Conservation (phyloP, 805 yeast species). For the Metschnikowia chrysomelidarum region DNA sequence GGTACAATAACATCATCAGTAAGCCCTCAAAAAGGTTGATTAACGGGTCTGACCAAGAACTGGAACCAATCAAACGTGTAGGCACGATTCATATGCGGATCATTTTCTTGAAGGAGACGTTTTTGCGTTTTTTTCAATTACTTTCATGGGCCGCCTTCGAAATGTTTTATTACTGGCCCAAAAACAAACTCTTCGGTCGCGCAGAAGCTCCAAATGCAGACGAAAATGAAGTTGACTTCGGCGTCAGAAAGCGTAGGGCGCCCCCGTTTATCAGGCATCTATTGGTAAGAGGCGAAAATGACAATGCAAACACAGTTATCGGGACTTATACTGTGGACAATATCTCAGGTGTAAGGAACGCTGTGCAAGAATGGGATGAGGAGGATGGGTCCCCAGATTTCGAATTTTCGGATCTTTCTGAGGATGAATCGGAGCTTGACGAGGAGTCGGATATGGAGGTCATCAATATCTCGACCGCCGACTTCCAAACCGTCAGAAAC, state of each 20-base stretch:
- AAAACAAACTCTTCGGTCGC: background rate
- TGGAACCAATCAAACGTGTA: background rate
- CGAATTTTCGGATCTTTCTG: conserved; percentile 3
- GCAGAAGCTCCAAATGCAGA: background rate
- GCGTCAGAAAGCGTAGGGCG: conserved; percentile 11
- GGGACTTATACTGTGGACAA: no score
- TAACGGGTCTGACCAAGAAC: conserved; percentile 17
- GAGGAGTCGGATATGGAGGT: conserved; percentile 10
- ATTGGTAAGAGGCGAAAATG: conserved; percentile 2
- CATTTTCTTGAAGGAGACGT: conserved; percentile 21
- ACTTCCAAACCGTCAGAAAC: background rate
- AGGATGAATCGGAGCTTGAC: conserved; percentile 10
- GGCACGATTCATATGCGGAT: conserved; percentile 25
- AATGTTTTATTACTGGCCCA: conserved; percentile 3
- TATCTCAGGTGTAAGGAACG: background rate
- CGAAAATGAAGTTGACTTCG: conserved; percentile 7
- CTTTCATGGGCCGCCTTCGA: conserved; percentile 15
- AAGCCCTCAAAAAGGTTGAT: conserved; percentile 28
- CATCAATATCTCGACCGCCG: background rate
- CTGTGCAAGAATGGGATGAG: conserved; percentile 4
- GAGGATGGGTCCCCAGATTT: conserved; percentile 16
- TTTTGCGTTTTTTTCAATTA: conserved; percentile 22
- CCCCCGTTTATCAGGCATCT: conserved; percentile 29
- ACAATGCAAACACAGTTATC: background rate
- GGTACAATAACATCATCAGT: conserved; percentile 31